phyloP scores from a whole-genome alignment of 139 green algal genomes.

The Astrephomene gubernaculifera region DNA sequence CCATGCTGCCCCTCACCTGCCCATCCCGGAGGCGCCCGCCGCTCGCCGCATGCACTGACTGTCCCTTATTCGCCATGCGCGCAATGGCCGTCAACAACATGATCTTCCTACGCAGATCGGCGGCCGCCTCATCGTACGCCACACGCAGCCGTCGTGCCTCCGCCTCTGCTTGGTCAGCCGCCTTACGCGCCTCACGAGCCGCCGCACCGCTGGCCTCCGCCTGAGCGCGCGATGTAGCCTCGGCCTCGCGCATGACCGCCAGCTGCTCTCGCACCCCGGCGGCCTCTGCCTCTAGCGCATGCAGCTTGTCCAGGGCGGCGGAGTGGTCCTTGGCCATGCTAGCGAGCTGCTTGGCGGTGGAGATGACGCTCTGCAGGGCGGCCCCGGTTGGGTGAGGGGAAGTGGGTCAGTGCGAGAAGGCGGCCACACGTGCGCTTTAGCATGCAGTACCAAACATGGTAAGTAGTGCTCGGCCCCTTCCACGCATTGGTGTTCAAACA shows the following conservation, averaged over 20 bases:
- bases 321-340: conserved; percentile 24
- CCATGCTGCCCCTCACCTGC: no score
- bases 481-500: no score
- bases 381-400: neutral
- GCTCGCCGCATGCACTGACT: neutral
- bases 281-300: neutral
- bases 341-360: conserved; percentile 38
- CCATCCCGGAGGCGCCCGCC: neutral
- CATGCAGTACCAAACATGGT: no score
- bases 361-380: neutral
- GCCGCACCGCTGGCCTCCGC: neutral
- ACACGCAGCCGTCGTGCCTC: conserved; percentile 9
- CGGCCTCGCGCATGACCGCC: neutral
- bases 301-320: conserved; percentile 5
- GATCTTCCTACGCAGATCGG: conserved; percentile 24
- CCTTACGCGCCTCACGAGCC: neutral
- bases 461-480: no score
- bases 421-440: no score
- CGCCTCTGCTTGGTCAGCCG: neutral
- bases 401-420: neutral
- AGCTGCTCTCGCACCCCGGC: neutral
- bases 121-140: neutral
- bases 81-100: conserved; percentile 31
- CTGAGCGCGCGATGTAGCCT: neutral
- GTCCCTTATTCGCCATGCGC: conserved; percentile 28